Percentiles rank a stretch among this genome's conserved stretches.
These are phyloP conservation scores for Sporothrix phasma DNA, from an alignment of 2,329 filamentous ascomycete genomes.

Conservation along the genomic window DNA sequence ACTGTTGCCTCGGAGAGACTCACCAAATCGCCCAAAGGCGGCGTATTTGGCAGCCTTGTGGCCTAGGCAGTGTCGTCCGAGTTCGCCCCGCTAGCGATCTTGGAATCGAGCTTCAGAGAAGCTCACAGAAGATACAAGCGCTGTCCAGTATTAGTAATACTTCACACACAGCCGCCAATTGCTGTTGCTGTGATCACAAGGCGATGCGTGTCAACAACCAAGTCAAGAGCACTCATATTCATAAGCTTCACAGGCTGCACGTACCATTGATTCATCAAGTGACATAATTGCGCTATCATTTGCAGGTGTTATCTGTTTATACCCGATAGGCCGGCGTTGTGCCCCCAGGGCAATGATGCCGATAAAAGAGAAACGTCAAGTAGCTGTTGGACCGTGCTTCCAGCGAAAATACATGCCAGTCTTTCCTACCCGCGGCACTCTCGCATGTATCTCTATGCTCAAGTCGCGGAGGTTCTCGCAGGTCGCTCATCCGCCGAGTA, in stretches of 20 bases:
- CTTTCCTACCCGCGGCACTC: too few relatives aligned
- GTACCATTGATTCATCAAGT: too few relatives aligned
- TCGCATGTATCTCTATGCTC: too few relatives aligned
- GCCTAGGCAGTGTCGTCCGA: neutral
- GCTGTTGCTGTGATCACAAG: too few relatives aligned
- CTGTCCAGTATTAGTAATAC: constrained; percentile 11
- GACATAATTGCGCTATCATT: too few relatives aligned
- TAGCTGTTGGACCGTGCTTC: neutral
- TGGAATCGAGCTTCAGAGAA: constrained; percentile 13
- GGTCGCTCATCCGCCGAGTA: constrained; percentile 15
- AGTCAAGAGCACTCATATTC: too few relatives aligned
- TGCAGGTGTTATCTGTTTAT: too few relatives aligned
- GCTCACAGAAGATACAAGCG: constrained; percentile 8
- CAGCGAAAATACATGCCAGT: neutral
- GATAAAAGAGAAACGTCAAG: neutral
- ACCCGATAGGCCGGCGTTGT: neutral
- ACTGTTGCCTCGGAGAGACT: too few relatives aligned
- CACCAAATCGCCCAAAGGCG: too few relatives aligned
- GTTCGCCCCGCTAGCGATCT: neutral
- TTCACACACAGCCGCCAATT: neutral
- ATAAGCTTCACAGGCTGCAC: too few relatives aligned
- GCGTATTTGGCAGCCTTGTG: neutral
- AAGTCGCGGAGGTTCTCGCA: constrained; percentile 19
- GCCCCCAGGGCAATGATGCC: neutral
- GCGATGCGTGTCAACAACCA: neutral